These are phyloP conservation scores for Phtheirospermum japonicum DNA, from an alignment of 257 asterid species.

Conservation along the genomic window DNA sequence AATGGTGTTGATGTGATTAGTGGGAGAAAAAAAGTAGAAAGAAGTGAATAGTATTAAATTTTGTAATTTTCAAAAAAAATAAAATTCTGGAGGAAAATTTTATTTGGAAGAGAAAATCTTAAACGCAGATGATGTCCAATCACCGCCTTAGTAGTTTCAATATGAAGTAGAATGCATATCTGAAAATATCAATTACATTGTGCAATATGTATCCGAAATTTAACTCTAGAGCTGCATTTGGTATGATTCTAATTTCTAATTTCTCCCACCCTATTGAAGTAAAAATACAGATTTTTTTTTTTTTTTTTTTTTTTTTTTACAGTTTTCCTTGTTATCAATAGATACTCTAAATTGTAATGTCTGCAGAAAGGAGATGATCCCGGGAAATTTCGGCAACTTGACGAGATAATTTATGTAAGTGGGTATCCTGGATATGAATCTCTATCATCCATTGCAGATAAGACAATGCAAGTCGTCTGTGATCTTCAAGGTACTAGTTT, in stretches of 20 bases:
- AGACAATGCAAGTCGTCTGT: slow-evolving; percentile 81
- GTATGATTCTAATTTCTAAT: slow-evolving; percentile 8
- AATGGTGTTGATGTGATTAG: no score
- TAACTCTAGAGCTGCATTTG: slow-evolving; percentile 12
- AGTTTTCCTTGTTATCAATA: slow-evolving; percentile 18
- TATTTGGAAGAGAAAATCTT: no score
- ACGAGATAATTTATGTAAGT: slow-evolving; percentile 68
- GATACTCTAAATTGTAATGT: slow-evolving; percentile 15
- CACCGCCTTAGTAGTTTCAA: not conserved
- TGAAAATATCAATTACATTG: slow-evolving; percentile 1
- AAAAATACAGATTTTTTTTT: not conserved
- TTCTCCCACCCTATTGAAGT: slow-evolving; percentile 3
- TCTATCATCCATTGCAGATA: slow-evolving; percentile 62
- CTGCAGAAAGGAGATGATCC: slow-evolving; percentile 77
- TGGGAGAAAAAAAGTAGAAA: no score
- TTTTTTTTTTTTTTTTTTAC: not conserved
- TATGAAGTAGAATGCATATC: slow-evolving; percentile 23
- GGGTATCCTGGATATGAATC: slow-evolving; percentile 76
- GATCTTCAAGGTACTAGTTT: slow-evolving; percentile 70
- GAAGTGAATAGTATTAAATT: no score
- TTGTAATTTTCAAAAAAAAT: no score
- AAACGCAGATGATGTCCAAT: no score
- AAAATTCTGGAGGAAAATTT: no score
- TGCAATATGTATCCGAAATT: slow-evolving; percentile 13
- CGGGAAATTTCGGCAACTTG: slow-evolving; percentile 93